Percentiles rank a stretch among this genome's conserved stretches.
These are phyloP conservation scores for Cercospora janseana DNA, from an alignment of 2,329 filamentous ascomycete genomes.

Conservation along the genomic window DNA sequence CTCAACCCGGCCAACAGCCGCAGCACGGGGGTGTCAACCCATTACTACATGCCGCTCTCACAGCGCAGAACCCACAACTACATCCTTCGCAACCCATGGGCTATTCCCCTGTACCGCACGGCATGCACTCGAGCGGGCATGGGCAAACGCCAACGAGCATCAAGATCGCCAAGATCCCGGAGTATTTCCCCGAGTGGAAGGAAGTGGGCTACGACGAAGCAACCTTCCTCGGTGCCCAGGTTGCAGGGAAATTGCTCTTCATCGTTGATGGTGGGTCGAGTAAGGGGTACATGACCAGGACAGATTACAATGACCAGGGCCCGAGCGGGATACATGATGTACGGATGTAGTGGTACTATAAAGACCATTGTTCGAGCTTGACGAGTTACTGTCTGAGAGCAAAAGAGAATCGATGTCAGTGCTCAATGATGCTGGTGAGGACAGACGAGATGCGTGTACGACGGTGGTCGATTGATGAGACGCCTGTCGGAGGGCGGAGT, in stretches of 20 bases:
- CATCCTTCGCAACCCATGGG: slow-evolving; percentile 37
- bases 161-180: slow-evolving; percentile 72
- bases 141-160: slow-evolving; percentile 80
- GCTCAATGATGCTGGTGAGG: too few relatives aligned
- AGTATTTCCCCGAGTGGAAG: slow-evolving; percentile 89
- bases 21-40: slow-evolving; percentile 68
- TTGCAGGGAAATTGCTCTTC: slow-evolving; percentile 74
- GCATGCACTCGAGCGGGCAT: slow-evolving; percentile 52
- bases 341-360: too few relatives aligned
- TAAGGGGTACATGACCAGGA: slow-evolving; percentile 68
- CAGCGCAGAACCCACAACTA: slow-evolving; percentile 58
- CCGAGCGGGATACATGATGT: slow-evolving; percentile 63
- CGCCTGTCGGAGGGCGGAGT: too few relatives aligned
- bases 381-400: too few relatives aligned
- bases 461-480: too few relatives aligned
- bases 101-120: slow-evolving; percentile 33
- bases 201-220: slow-evolving; percentile 73
- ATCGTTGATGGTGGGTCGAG: slow-evolving; percentile 64
- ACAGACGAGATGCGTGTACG: too few relatives aligned
- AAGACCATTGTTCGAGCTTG: too few relatives aligned
- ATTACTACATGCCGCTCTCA: slow-evolving; percentile 86
- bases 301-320: slow-evolving; percentile 66
- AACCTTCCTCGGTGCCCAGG: slow-evolving; percentile 81
- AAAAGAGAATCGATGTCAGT: too few relatives aligned
- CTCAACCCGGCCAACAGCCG: slow-evolving; percentile 56